Evolutionary conservation across 768 basidiomycete genomes (phyloP).

Genomic region (Boletus rubescentipes): DNA sequence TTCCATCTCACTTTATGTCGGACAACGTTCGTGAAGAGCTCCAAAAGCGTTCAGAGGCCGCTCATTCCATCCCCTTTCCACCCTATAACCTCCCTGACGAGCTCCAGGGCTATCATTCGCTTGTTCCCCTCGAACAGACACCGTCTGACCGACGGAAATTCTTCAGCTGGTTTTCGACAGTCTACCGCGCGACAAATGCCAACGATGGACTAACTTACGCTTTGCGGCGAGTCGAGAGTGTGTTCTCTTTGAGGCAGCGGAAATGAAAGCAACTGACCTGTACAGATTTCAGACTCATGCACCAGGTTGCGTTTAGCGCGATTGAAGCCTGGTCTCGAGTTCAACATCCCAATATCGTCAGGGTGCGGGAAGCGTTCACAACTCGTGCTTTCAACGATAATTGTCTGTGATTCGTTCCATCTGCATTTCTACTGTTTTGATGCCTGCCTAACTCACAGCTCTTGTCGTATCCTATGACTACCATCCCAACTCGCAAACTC

Average conservation of each 20-base stretch:
- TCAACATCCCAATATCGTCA: conserved; percentile 81
- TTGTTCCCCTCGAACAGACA: conserved; percentile 71
- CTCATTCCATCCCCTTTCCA: conserved; percentile 35
- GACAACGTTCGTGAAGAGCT: conserved; percentile 66
- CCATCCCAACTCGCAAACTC: conserved; percentile 78
- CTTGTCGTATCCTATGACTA: conserved; percentile 91
- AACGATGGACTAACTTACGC: conserved; percentile 77
- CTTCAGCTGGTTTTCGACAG: conserved; percentile 77
- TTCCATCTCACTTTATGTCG: conserved; percentile 79
- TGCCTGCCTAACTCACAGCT: conserved; percentile 45
- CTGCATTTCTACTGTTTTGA: conserved; percentile 8
- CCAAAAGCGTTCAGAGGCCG: conserved; percentile 47
- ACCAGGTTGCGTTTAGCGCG: conserved; percentile 75
- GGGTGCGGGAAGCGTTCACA: conserved; percentile 90
- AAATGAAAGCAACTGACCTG: conserved; percentile 1
- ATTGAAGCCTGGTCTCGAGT: conserved; percentile 87
- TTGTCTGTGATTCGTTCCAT: conserved; percentile 50
- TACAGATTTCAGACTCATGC: conserved; percentile 78
- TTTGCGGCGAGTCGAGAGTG: conserved; percentile 87
- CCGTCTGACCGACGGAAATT: conserved; percentile 65
- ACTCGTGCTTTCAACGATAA: conserved; percentile 89
- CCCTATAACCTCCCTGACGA: conserved; percentile 77
- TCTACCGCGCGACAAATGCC: conserved; percentile 79
- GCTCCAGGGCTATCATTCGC: conserved; percentile 85
- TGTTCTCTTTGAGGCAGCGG: conserved; percentile 2